phyloP scores from a whole-genome alignment of 1,139 yeast genomes.

The Pichia sp. region DNA sequence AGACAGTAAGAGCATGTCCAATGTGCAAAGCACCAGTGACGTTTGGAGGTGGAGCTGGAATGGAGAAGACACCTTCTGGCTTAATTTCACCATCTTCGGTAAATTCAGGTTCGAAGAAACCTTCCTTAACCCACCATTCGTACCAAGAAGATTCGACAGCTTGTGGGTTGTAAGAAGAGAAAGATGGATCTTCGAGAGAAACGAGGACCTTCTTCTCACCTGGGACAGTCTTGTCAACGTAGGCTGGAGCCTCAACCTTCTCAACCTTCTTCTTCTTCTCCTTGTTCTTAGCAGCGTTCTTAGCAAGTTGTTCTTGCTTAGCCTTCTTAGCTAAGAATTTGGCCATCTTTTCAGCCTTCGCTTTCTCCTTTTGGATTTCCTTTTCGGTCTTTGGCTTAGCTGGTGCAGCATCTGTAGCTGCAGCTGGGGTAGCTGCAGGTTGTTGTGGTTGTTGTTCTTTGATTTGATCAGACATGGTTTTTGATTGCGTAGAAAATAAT shows the following conservation, averaged over 20 bases:
- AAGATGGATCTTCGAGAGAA: conserved; percentile 83
- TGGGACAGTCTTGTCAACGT: conserved; percentile 69
- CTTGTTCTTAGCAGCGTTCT: conserved; percentile 32
- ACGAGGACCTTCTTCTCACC: conserved; percentile 89
- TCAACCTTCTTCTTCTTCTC: conserved; percentile 61
- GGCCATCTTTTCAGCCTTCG: conserved; percentile 95
- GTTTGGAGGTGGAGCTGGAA: conserved; percentile 99
- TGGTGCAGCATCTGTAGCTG: conserved; percentile 12
- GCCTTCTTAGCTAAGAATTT: conserved; percentile 92
- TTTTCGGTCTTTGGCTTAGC: conserved; percentile 52
- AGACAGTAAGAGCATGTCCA: conserved; percentile 95
- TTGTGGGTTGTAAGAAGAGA: conserved; percentile 89
- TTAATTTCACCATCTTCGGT: conserved; percentile 65
- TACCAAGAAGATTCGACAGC: conserved; percentile 98
- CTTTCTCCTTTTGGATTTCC: conserved; percentile 85
- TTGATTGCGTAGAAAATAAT: conserved; percentile 3
- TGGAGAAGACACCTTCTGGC: conserved; percentile 78
- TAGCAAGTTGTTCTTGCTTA: conserved; percentile 49
- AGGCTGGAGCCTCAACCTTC: conserved; percentile 67
- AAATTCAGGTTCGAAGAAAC: conserved; percentile 83
- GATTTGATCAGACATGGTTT: conserved; percentile 11
- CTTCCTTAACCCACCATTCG: conserved; percentile 92
- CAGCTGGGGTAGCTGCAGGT: conserved; percentile 6
- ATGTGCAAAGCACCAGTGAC: conserved; percentile 98
- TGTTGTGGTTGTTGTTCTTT: conserved; percentile 1